Conservation (phyloP, 2,329 filamentous ascomycete species). For the Pestalotiopsis sp. region DNA sequence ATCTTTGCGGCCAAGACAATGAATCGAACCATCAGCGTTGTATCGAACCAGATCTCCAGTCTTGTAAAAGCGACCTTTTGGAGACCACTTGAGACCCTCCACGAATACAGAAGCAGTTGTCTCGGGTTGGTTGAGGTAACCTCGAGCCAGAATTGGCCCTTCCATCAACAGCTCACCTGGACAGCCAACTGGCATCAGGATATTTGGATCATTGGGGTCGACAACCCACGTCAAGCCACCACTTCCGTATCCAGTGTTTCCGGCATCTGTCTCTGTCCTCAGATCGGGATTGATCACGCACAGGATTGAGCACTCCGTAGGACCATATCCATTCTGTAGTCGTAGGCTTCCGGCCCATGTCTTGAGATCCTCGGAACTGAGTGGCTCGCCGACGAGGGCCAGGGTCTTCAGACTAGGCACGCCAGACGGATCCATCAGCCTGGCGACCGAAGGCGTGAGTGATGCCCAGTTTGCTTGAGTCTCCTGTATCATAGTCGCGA, state of each 20-base stretch:
- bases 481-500: slow-evolving; percentile 10
- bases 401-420: slow-evolving; percentile 11
- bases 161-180: slow-evolving; percentile 16
- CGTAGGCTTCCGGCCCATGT: slow-evolving; percentile 6
- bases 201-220: slow-evolving; percentile 12
- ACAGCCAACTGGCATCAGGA: slow-evolving; percentile 11
- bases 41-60: slow-evolving; percentile 24
- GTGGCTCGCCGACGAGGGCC: slow-evolving; percentile 8
- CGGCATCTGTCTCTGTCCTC: slow-evolving; percentile 2
- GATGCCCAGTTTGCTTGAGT: slow-evolving; percentile 9
- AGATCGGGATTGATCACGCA: slow-evolving; percentile 2
- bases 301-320: not conserved
- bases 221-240: slow-evolving; percentile 13
- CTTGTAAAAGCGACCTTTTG: slow-evolving; percentile 15
- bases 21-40: slow-evolving; percentile 27
- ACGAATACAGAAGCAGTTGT: slow-evolving; percentile 23
- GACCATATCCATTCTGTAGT: slow-evolving; percentile 9
- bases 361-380: not conserved
- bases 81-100: slow-evolving; percentile 14
- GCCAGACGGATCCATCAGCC: slow-evolving; percentile 4
- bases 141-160: slow-evolving; percentile 17
- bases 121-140: slow-evolving; percentile 30
- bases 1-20: slow-evolving; percentile 35
- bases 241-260: slow-evolving; percentile 8
- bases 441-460: slow-evolving; percentile 11